A percentile compares a stretch with the other conserved stretches of the same genome.
phyloP scores from a whole-genome alignment of 495 filamentous ascomycete genomes.

The Neurospora terricola region DNA sequence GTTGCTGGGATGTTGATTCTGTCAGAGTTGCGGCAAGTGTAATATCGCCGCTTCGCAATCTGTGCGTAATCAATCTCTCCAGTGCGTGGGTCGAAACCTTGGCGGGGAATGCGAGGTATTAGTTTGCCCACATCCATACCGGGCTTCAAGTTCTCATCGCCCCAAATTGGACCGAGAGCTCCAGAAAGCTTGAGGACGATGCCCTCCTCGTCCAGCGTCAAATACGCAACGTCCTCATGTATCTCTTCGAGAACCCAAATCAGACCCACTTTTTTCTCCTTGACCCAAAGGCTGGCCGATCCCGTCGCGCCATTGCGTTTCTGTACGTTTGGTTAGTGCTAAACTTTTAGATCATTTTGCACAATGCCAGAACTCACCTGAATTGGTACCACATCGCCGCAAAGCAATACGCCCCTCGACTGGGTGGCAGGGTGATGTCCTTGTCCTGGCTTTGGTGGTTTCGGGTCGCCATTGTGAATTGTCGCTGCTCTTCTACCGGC shows the following conservation, averaged over 20 bases:
- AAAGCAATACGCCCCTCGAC: constrained; percentile 84
- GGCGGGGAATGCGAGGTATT: constrained; percentile 71
- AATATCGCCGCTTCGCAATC: constrained; percentile 60
- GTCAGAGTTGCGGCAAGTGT: constrained; percentile 66
- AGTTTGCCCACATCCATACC: constrained; percentile 66
- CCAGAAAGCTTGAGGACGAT: constrained; percentile 58
- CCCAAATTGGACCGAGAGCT: constrained; percentile 69
- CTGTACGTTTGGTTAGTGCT: constrained; percentile 28
- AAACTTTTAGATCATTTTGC: neutral
- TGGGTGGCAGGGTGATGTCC: constrained; percentile 54
- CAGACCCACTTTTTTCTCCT: constrained; percentile 85
- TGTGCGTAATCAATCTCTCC: constrained; percentile 63
- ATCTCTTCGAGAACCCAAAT: constrained; percentile 99
- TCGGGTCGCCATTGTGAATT: constrained; percentile 64
- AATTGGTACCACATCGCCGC: constrained; percentile 95
- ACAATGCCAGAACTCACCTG: constrained; percentile 9
- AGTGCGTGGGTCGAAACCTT: constrained; percentile 49
- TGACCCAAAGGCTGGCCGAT: constrained; percentile 93
- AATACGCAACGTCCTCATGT: constrained; percentile 75
- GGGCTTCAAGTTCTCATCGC: constrained; percentile 49
- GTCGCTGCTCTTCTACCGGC: constrained; percentile 52
- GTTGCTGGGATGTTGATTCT: constrained; percentile 70
- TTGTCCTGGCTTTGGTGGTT: constrained; percentile 40
- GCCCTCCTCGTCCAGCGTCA: constrained; percentile 66
- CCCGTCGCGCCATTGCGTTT: constrained; percentile 89